Conservation (phyloP, 1,139 yeast genomes). For the Zhuliangozyma blackwelliae region DNA sequence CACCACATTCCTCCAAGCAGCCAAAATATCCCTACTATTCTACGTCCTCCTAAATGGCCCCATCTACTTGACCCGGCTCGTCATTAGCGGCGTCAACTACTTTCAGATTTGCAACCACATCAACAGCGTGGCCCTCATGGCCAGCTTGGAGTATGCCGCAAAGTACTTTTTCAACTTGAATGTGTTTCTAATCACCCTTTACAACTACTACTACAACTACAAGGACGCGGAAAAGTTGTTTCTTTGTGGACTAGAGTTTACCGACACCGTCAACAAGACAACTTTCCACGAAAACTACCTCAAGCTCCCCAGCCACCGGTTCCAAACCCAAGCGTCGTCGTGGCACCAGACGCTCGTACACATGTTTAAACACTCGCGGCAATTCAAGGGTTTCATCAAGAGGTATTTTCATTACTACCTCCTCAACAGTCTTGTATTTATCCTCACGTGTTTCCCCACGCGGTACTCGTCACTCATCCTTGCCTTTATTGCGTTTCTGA, state of each 20-base stretch:
- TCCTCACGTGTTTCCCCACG: conserved; percentile 24
- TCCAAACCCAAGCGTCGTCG: conserved; percentile 29
- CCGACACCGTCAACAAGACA: conserved; percentile 20
- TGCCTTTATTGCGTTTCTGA: conserved; percentile 40
- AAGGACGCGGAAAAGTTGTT: conserved; percentile 38
- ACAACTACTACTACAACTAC: conserved; percentile 26
- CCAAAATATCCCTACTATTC: conserved; percentile 31
- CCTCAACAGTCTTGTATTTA: conserved; percentile 15
- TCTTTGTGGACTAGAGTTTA: conserved; percentile 34
- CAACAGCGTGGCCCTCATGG: conserved; percentile 1
- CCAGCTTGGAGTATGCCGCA: conserved; percentile 25
- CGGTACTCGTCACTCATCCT: conserved; percentile 37
- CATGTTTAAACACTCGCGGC: conserved; percentile 13
- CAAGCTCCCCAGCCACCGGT: conserved; percentile 8
- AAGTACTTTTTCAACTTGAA: conserved; percentile 37
- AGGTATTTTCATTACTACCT: conserved; percentile 19
- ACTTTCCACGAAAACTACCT: conserved; percentile 2
- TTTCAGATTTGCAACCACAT: conserved; percentile 11
- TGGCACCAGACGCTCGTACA: conserved; percentile 14
- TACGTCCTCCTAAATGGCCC: conserved; percentile 38
- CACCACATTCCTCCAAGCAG: conserved; percentile 29
- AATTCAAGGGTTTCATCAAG: conserved; percentile 12
- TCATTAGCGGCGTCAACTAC: conserved; percentile 11
- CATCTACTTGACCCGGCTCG: conserved; percentile 11
- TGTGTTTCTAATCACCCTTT: conserved; percentile 37